Base-by-base conservation (phyloP, 805 yeast species). In the Zygotorulaspora florentina region DNA sequence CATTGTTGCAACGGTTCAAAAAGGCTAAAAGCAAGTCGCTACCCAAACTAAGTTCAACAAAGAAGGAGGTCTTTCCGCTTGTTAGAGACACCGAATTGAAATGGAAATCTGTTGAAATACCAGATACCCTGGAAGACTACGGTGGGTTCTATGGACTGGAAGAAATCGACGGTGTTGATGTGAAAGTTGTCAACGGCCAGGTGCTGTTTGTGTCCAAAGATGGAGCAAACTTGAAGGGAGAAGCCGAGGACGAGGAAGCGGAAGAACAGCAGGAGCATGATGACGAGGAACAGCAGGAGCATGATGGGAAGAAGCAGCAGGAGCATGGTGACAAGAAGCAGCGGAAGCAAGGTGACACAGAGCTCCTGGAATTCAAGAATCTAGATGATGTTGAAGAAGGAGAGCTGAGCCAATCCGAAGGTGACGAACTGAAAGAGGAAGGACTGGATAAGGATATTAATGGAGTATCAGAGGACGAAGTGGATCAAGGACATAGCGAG, bases 61-160 rank as follows among this genome's bases (percentile, higher is more conserved):
- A 35, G 15, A 39, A 34, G 12, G 35, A 36, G 12, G 15, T 20
- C 3, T 45, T 17, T 16, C 40, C 36, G 18, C 31, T 73, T 18
- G 78, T 81, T 12, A 69, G 69, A 18, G 75, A 77, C 2, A 74
- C 74, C 51, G 71, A 72, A 15, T 67, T 86, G 51, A 68, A 71
- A 8, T 91, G 99, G 99, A 85, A 84, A 53, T 62, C 82, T 2
- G 95, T 90, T 7, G 85, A 82, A 2, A 76, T 90, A 42, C 91
- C 95, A 3, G 91, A 87, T 52, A 82, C 87, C 20, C 66, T 87
- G 40, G 96, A 82, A 49, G 96, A 88, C 64, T 87, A 85, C 59
- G 90, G 86, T 53, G 96, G 96, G 0, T 84, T 90, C 57, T 88
- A 82, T 62, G 99, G 97, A 0, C 69, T 93, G 29, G 99, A 91